phyloP scores from a whole-genome alignment of 192 early-diverging fungal genomes.

The Coemansia sp. region DNA sequence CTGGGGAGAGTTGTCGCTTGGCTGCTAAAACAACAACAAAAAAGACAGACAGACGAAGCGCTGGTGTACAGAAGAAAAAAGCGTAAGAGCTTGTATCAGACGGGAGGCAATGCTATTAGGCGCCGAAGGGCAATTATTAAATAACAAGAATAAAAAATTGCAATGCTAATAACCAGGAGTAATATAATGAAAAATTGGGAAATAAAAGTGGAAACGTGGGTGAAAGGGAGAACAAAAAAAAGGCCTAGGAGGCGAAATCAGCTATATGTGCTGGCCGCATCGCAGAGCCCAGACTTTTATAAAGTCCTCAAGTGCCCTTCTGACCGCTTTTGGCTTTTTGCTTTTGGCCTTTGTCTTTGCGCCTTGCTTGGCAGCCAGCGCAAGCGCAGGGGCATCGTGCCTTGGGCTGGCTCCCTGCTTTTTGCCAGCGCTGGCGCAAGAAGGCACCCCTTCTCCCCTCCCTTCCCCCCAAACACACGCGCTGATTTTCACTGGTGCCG shows the following conservation, averaged over 20 bases:
- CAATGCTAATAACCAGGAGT: neutral
- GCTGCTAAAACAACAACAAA: neutral
- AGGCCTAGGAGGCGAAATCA: neutral
- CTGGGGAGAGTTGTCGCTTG: too few relatives aligned
- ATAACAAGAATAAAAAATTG: conserved; percentile 13
- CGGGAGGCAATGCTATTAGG: conserved; percentile 1
- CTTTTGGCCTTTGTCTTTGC: neutral
- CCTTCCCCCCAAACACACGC: neutral
- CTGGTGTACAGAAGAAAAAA: neutral
- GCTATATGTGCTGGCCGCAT: neutral
- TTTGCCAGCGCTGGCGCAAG: neutral
- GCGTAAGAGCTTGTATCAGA: conserved; percentile 6
- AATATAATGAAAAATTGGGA: conserved; percentile 6
- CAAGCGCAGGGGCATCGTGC: neutral
- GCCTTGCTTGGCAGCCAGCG: neutral
- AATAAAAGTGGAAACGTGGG: neutral
- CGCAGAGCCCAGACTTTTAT: neutral
- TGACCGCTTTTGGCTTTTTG: neutral
- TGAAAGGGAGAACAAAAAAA: conserved; percentile 2
- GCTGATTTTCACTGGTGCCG: neutral
- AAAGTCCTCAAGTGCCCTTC: neutral
- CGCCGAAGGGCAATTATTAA: too few relatives aligned
- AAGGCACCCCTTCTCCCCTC: neutral
- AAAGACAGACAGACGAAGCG: neutral
- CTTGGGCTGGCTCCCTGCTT: neutral